A percentile compares a stretch with the other conserved stretches of the same genome.
Conservation (phyloP, 495 filamentous ascomycete genomes). For the Neurospora tetrasperma region DNA sequence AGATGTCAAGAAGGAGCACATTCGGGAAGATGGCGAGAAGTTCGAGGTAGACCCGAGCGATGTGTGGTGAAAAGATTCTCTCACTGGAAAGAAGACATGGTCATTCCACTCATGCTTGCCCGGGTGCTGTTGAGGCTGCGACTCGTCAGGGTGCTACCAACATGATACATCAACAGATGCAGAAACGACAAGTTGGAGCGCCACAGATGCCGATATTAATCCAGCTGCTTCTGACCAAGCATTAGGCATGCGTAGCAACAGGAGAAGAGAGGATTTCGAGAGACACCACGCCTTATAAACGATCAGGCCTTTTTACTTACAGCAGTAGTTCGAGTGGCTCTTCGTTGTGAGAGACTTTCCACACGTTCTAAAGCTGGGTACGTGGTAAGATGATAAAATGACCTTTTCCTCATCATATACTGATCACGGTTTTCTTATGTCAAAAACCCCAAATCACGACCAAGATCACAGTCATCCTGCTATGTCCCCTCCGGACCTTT, state of each 20-base stretch:
- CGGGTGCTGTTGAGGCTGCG: neutral
- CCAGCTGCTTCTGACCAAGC: neutral
- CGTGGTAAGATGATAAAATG: neutral
- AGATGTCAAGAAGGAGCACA: slow-evolving; percentile 66
- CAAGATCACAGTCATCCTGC: neutral
- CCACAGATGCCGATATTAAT: neutral
- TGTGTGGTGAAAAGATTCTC: slow-evolving; percentile 52
- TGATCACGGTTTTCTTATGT: neutral
- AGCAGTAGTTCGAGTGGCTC: neutral
- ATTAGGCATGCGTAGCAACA: neutral
- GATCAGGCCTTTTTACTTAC: neutral
- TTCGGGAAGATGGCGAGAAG: slow-evolving; percentile 74
- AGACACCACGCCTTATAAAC: neutral
- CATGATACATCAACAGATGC: neutral
- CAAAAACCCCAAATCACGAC: neutral
- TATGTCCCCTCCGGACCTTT: neutral
- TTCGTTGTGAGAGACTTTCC: neutral
- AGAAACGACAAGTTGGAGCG: neutral
- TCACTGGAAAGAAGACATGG: neutral
- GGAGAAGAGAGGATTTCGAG: neutral
- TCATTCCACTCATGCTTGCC: neutral
- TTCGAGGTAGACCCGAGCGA: slow-evolving; percentile 72
- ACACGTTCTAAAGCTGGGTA: neutral
- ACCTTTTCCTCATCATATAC: neutral
- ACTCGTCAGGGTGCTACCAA: neutral